Base-by-base conservation (phyloP, 805 yeast genomes). In the Yarrowia sp. region DNA sequence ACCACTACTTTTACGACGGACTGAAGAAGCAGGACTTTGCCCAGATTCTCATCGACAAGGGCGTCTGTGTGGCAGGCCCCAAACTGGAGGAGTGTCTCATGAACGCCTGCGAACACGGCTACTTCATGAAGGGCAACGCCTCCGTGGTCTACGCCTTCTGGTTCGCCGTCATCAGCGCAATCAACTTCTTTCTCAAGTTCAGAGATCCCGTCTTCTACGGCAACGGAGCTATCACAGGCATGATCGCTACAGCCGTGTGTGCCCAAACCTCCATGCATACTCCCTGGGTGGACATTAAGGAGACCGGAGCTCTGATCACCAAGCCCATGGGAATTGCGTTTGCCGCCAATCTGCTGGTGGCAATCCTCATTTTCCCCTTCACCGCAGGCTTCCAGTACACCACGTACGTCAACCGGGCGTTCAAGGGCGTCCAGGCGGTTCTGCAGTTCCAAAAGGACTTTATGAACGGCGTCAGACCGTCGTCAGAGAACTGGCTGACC, bases 321-420 rank as follows among this genome's bases (percentile, higher is more conserved):
- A 71, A 73, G 46, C 77, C 78, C 0, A 68, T 72, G 69, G 73
- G 74, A 1, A 46, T 76, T 46, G 72, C 73, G 1, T 68, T 73
- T 17, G 73, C 74, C 0, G 50, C 73, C 6, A 66, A 71, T 12
- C 44, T 74, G 30, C 69, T 70, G 1, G 70, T 70, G 1, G 69
- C 75, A 1, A 8, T 68, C 19, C 17, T 76, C 9, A 66, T 76
- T 2, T 72, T 73, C 52, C 79, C 79, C 13, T 63, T 68, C 12
- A 72, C 78, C 0, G 72, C 78, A 0, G 72, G 69, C 36, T 69
- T 64, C 47, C 71, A 71, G 39, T 70, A 73, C 53, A 67, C 74
- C 33, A 55, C n/a, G 47, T 63, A 9, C 66, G 69, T 9, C 33
- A 24, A 15, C 6, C 14, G 60, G 63, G n/a, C 58, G 68, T 12